These are phyloP conservation scores for Amanita brunnescens DNA, from an alignment of 768 basidiomycete genomes.

Conservation along the genomic window DNA sequence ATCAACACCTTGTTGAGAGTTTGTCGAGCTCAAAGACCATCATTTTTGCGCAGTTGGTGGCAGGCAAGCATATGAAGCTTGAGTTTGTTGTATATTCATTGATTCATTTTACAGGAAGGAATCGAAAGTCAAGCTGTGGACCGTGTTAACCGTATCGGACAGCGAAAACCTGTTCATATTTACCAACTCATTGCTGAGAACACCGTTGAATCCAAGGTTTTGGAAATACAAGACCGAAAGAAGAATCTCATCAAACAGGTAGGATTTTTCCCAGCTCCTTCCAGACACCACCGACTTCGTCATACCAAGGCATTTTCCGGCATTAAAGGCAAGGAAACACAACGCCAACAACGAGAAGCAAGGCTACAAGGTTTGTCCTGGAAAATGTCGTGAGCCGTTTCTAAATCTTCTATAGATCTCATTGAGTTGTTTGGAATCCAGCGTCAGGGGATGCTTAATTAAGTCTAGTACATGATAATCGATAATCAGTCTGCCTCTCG, in stretches of 20 bases:
- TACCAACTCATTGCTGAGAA: conserved; percentile 88
- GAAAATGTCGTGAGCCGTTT: background rate
- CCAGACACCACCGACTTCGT: background rate
- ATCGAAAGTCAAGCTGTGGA: conserved; percentile 83
- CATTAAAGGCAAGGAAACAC: conserved; percentile 66
- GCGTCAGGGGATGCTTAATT: background rate
- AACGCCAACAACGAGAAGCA: conserved; percentile 70
- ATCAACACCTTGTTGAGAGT: background rate
- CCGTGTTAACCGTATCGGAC: conserved; percentile 78
- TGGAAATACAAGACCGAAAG: conserved; percentile 85
- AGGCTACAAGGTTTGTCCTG: conserved; percentile 58
- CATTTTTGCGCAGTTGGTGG: conserved; percentile 55
- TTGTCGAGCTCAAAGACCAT: conserved; percentile 2
- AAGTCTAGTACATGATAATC: too few relatives aligned
- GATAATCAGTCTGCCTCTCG: background rate
- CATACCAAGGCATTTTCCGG: conserved; percentile 71
- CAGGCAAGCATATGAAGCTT: conserved; percentile 31
- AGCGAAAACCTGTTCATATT: conserved; percentile 74
- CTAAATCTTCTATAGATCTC: conserved; percentile 35
- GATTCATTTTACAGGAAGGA: conserved; percentile 43
- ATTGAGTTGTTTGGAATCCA: conserved; percentile 35
- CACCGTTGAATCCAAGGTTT: conserved; percentile 80
- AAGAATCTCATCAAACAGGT: conserved; percentile 74
- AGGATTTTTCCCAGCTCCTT: conserved; percentile 1
- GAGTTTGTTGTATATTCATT: background rate